Base-by-base conservation (phyloP, 805 yeast species). In the Wickerhamiella alocasiicola region DNA sequence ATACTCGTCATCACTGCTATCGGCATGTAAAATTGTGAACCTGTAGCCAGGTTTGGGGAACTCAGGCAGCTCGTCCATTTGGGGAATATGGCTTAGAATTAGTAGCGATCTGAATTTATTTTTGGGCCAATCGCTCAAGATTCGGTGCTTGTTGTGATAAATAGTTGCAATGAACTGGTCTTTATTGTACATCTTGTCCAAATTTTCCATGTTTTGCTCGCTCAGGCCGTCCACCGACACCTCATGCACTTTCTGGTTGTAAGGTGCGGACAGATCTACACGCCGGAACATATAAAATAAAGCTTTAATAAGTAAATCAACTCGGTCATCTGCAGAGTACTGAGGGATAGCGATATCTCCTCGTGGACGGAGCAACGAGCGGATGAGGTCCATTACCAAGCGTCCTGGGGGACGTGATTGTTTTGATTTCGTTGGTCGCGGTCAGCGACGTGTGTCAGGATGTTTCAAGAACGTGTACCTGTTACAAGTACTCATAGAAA, bases 101-200 rank as follows among this genome's bases (percentile, higher is more conserved):
- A 81, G 68, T 51, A 71, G 55, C 1, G 81, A 63, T 41, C 88
- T 62, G 55, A 76, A 78, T 56, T 72, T 71, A 62, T 79, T 79
- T 52, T 76, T 77, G 35, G 64, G 54, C 68, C 75, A 79, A 53
- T 79, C 87, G 15, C 76, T 66, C 42, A 77, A 61, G 9, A 79
- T 74, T 19, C 85, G 63, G 53, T 78, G 76, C 42, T 76, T 77
- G 55, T 78, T 82, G 23, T 34, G 39, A n/a, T 63, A 42, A 31
- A 78, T 45, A 6, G 58, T 47, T 7, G 51, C 46, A 36, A 65
- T 63, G 49, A 79, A 74, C 26, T 55, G 64, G 0, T 46, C 39
- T 31, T 64, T 56, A 53, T 76, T 75, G 53, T 77, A 79, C 48
- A 72, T 62, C 11, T 56, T 46, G 52, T 79, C 85, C 41, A 78